A percentile compares a stretch with the other conserved stretches of the same genome.
Evolutionary conservation across 352 stramenopile species (phyloP).

Genomic region (Phytophthora tentaculata): DNA sequence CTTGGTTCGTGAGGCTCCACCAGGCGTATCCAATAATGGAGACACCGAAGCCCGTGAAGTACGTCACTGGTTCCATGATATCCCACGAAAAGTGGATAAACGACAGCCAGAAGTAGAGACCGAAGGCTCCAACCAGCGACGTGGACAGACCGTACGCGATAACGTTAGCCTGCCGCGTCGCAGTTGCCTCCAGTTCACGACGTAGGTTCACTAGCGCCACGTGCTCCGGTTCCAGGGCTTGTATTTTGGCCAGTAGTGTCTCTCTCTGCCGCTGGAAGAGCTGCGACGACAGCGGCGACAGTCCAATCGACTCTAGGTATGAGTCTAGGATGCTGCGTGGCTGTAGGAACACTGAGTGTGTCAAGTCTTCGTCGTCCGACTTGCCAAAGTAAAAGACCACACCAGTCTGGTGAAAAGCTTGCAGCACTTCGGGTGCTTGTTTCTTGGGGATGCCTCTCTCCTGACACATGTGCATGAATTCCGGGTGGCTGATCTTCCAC

Average conservation of each 20-base stretch:
- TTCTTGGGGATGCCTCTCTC: conserved; percentile 87
- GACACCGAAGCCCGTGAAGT: conserved; percentile 87
- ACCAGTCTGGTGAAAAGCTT: conserved; percentile 77
- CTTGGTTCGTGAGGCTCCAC: conserved; percentile 87
- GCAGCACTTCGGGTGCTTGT: conserved; percentile 76
- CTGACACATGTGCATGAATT: conserved; percentile 74
- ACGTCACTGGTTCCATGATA: conserved; percentile 92
- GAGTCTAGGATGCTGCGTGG: conserved; percentile 80
- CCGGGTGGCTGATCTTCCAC: conserved; percentile 78
- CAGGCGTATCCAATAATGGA: conserved; percentile 80
- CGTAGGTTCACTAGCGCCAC: conserved; percentile 67
- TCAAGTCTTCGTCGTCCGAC: conserved; percentile 72
- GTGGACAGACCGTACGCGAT: conserved; percentile 64
- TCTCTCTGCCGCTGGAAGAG: conserved; percentile 75
- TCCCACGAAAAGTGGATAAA: conserved; percentile 92
- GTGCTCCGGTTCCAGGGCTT: conserved; percentile 71
- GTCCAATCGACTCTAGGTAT: conserved; percentile 78
- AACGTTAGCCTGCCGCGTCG: conserved; percentile 64
- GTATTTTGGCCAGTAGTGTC: conserved; percentile 69
- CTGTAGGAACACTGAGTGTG: conserved; percentile 82
- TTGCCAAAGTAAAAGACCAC: conserved; percentile 86
- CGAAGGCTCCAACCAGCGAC: conserved; percentile 76
- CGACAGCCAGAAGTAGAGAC: conserved; percentile 88
- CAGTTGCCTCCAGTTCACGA: conserved; percentile 64
- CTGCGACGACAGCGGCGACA: conserved; percentile 71